Percentiles rank a stretch among this genome's conserved stretches.
Evolutionary conservation across 345 rosid genomes (phyloP).

Genomic region (Nephelium lappaceum): DNA sequence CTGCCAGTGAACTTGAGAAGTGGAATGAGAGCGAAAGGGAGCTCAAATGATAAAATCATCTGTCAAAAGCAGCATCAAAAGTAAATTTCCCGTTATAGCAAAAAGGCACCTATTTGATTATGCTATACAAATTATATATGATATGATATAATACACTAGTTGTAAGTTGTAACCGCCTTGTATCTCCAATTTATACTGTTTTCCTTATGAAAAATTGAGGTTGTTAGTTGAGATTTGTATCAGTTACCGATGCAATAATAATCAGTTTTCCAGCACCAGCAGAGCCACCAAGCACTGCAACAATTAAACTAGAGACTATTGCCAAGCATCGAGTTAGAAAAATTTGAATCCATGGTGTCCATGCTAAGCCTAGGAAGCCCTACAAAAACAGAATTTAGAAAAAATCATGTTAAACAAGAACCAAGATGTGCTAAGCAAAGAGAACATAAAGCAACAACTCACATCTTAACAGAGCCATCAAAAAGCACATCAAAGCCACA

Average conservation of each 20-base stretch:
- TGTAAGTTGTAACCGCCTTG: neutral
- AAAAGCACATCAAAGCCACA: neutral
- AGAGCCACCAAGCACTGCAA: constrained; percentile 87
- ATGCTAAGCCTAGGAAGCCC: constrained; percentile 82
- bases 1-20: constrained; percentile 95
- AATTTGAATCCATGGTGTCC: constrained; percentile 84
- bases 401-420: constrained; percentile 1
- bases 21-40: constrained; percentile 87
- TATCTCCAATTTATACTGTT: neutral
- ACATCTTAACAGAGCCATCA: neutral
- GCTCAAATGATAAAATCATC: constrained; percentile 97
- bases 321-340: constrained; percentile 84
- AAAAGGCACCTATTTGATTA: neutral
- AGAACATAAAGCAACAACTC: neutral
- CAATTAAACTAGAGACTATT: constrained; percentile 88
- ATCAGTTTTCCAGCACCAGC: constrained; percentile 88
- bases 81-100: neutral
- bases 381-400: constrained; percentile 21
- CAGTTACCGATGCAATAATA: constrained; percentile 81
- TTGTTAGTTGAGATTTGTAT: too few species aligned
- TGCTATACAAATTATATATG: neutral
- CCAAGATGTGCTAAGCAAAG: neutral
- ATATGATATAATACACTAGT: neutral
- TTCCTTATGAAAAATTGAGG: neutral
- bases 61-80: constrained; percentile 31